These are phyloP conservation scores for Fusarium temperatum DNA, from an alignment of 2,329 filamentous ascomycete genomes.

Conservation along the genomic window DNA sequence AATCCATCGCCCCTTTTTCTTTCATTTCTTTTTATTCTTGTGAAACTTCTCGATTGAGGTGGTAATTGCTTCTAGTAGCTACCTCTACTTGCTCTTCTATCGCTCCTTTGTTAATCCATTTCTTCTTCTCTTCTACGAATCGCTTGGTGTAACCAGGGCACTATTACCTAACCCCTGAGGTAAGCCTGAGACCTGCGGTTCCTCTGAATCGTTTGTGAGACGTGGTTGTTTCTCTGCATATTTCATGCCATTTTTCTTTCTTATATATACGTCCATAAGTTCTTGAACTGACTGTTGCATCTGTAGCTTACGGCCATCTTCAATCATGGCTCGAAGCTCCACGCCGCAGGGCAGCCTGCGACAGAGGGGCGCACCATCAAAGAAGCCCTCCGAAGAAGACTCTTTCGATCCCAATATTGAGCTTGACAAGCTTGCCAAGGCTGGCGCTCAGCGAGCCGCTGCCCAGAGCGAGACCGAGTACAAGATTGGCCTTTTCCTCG, in stretches of 20 bases:
- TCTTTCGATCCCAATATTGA: slow-evolving; percentile 55
- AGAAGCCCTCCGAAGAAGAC: slow-evolving; percentile 56
- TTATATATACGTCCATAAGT: neutral
- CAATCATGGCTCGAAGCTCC: slow-evolving; percentile 58
- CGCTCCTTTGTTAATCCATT: slow-evolving; percentile 38
- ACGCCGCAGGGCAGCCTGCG: slow-evolving; percentile 67
- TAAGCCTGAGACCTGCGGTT: slow-evolving; percentile 35
- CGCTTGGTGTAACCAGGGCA: slow-evolving; percentile 15
- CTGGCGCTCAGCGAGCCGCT: slow-evolving; percentile 46
- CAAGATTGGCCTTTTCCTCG: slow-evolving; percentile 77
- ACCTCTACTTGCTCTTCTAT: slow-evolving; percentile 32
- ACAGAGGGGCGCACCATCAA: slow-evolving; percentile 64
- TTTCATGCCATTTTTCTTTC: neutral
- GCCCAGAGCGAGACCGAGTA: slow-evolving; percentile 80
- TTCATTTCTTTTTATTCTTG: slow-evolving; percentile 19
- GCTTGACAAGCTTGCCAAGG: slow-evolving; percentile 59
- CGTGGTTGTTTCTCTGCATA: slow-evolving; percentile 5
- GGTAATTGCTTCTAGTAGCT: slow-evolving; percentile 30
- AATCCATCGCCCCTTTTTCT: slow-evolving; percentile 23
- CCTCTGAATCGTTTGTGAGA: slow-evolving; percentile 22
- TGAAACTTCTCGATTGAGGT: slow-evolving; percentile 17
- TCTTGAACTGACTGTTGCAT: slow-evolving; percentile 28
- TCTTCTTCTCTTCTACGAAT: slow-evolving; percentile 14
- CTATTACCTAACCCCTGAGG: slow-evolving; percentile 33
- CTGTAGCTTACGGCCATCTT: slow-evolving; percentile 21